Conservation (phyloP, 2,329 filamentous ascomycete genomes). For the Colletotrichum abscissum region DNA sequence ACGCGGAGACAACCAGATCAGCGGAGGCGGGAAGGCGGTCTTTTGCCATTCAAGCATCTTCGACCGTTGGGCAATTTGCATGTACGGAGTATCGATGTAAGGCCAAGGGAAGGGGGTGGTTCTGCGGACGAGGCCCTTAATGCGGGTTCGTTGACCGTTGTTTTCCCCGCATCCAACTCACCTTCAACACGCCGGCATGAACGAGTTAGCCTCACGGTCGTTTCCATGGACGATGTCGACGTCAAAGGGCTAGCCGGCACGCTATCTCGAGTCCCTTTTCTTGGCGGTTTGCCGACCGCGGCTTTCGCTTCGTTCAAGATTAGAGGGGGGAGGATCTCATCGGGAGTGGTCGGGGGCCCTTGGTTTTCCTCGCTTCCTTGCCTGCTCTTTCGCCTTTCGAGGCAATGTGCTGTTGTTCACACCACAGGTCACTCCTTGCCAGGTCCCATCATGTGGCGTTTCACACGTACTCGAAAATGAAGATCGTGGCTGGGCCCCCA, state of each 20-base stretch:
- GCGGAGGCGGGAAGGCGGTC: neutral
- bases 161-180: slow-evolving; percentile 16
- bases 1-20: neutral
- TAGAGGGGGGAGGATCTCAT: neutral
- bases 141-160: slow-evolving; percentile 13
- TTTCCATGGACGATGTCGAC: slow-evolving; percentile 6
- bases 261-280: slow-evolving; percentile 28
- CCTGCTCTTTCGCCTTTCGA: neutral
- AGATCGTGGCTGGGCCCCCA: slow-evolving; percentile 21
- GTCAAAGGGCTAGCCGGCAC: slow-evolving; percentile 25
- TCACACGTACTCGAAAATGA: slow-evolving; percentile 14
- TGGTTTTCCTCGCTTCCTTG: neutral
- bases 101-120: neutral
- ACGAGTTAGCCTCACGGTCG: slow-evolving; percentile 2
- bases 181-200: neutral
- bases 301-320: slow-evolving; percentile 11
- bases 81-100: neutral
- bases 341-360: neutral
- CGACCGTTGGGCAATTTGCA: neutral
- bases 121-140: slow-evolving; percentile 11
- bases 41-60: neutral
- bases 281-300: slow-evolving; percentile 20
- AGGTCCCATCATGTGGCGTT: slow-evolving; percentile 9
- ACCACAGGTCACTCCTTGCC: neutral
- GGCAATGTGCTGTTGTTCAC: neutral